phyloP scores from a whole-genome alignment of 345 rosid genomes.

The Sisymbrium irio region DNA sequence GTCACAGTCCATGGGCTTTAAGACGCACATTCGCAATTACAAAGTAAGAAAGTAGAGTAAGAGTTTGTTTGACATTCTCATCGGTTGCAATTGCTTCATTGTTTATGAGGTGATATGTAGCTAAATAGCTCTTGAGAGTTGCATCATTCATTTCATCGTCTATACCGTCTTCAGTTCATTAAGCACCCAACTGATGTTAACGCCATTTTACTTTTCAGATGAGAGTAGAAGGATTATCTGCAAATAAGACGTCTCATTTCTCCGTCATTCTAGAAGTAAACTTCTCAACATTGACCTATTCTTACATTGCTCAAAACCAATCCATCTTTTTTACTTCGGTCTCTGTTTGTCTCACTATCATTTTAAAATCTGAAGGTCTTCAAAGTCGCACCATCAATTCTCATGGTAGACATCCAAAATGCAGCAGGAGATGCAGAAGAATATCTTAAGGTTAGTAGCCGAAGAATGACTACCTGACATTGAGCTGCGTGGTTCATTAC shows the following conservation, averaged over 20 bases:
- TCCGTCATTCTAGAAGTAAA: conserved; percentile 79
- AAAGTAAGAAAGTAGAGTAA: conserved; percentile 49
- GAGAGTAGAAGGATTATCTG: conserved; percentile 94
- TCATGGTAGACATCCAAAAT: conserved; percentile 86
- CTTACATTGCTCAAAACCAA: conserved; percentile 2
- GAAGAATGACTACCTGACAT: background rate
- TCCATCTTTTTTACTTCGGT: background rate
- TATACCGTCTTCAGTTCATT: background rate
- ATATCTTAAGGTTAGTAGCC: conserved; percentile 70
- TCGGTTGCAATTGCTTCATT: background rate
- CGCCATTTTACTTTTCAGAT: conserved; percentile 47
- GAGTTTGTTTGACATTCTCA: background rate
- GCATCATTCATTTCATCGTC: background rate
- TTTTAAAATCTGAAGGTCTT: conserved; percentile 50
- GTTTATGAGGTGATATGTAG: background rate
- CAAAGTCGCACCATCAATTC: conserved; percentile 84
- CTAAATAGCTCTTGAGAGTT: background rate
- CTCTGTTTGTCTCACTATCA: background rate
- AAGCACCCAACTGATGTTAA: background rate
- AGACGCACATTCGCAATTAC: conserved; percentile 93
- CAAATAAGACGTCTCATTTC: conserved; percentile 62
- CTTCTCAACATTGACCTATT: background rate
- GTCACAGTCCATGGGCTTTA: conserved; percentile 96
- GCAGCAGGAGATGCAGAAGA: conserved; percentile 51
- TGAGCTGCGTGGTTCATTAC: background rate